Evolutionary conservation across 495 filamentous ascomycete species (phyloP), one percentile per base, ranked within the genome.

Genomic region (Acidomyces sp.): DNA sequence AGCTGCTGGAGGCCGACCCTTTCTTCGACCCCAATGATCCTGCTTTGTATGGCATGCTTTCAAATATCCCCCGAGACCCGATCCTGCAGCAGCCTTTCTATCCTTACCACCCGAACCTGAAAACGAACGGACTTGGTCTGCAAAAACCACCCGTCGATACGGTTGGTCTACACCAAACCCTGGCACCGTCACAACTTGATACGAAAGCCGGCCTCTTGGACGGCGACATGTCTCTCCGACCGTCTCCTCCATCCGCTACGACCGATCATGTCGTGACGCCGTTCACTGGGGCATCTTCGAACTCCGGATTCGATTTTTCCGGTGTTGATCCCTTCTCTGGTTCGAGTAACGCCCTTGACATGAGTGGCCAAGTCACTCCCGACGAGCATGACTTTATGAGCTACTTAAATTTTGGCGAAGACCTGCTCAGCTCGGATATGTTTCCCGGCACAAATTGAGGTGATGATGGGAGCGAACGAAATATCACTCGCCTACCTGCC

Each of bases 21-120:
- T 53, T 57, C 0, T 53, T 71, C 23, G 64, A 65, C 46, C 54
- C 59, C 4, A 35, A 35, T 18, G 33, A 24, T 3, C 27, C 35
- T 3, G 36, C 15, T 10, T 37, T 23, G 30, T 32, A 27, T 21
- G 17, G 6, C 5, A 33, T 27, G 28, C 27, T 28, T 15, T 5
- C 22, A 25, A 37, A 13, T 17, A 22, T 11, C 15, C 34, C 52
- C 21, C 51, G 55, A 29, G 19, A 16, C 11, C 15, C n/a, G 13
- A 32, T 15, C 12, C 26, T 54, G 24, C 53, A 53, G 29, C 41
- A 59, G 33, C 50, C 56, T 9, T 63, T 50, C 48, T 64, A 64
- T 42, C 60, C 53, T 24, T 61, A 63, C 44, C 59, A 59, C 25
- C 56, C 56, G 11, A 58, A 55, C 26, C 36, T 28, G 16, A 41